These are phyloP conservation scores for Panicum hallii DNA, from an alignment of 202 grass and related monocot genomes.

Conservation along the genomic window DNA sequence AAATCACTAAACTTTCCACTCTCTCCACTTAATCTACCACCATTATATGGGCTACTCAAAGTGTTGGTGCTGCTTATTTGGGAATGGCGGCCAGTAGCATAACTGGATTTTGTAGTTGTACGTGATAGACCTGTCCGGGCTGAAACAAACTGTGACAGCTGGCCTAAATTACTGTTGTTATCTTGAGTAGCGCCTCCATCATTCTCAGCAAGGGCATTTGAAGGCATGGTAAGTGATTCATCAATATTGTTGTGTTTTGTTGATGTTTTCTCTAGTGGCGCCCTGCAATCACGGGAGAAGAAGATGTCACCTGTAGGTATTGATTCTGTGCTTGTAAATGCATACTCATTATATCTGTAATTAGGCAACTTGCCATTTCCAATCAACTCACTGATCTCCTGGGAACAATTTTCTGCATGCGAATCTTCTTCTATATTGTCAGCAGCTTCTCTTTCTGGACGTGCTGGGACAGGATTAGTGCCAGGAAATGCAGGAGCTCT, in stretches of 20 bases:
- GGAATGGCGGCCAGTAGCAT: conserved; percentile 44
- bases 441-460: conserved; percentile 35
- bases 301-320: conserved; percentile 73
- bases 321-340: conserved; percentile 65
- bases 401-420: conserved; percentile 56
- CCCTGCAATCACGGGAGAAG: conserved; percentile 66
- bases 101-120: conserved; percentile 59
- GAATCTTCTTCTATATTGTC: conserved; percentile 50
- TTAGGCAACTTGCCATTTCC: conserved; percentile 45
- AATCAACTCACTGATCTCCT: conserved; percentile 53
- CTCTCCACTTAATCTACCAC: conserved; percentile 53
- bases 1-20: conserved; percentile 68
- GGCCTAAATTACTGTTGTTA: conserved; percentile 45
- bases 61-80: conserved; percentile 43
- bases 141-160: conserved; percentile 50
- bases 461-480: conserved; percentile 42
- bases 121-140: conserved; percentile 44
- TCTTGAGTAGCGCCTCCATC: conserved; percentile 32
- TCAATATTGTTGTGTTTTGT: conserved; percentile 39
- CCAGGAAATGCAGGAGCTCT: conserved; percentile 59
- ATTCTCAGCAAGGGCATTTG: conserved; percentile 35
- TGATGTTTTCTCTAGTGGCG: conserved; percentile 55
- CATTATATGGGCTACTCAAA: conserved; percentile 49
- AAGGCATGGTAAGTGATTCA: conserved; percentile 30
- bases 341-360: conserved; percentile 66